Conservation (phyloP, 2,329 filamentous ascomycete genomes). For the Sordariomycetes sp. region DNA sequence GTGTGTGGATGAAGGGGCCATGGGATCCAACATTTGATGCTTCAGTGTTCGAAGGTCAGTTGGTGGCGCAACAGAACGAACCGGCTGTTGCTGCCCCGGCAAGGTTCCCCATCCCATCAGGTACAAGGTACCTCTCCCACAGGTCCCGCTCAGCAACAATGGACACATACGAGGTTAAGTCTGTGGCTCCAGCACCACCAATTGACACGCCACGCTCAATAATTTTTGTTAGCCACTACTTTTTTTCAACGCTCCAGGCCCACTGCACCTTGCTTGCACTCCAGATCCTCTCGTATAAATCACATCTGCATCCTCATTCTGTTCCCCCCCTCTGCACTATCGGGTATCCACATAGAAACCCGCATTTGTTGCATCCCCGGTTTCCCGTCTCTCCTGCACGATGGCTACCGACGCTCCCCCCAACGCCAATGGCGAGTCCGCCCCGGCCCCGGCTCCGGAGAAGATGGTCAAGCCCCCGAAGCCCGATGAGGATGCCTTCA, state of each 20-base stretch:
- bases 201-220: not conserved
- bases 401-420: constrained; percentile 32
- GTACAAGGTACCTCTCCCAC: not conserved
- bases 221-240: not conserved
- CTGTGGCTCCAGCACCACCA: not conserved
- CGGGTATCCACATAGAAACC: not conserved
- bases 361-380: too few species aligned
- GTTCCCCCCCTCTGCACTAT: constrained; percentile 10
- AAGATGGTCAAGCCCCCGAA: constrained; percentile 54
- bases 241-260: not conserved
- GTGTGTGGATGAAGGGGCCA: too few species aligned
- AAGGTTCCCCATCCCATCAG: not conserved
- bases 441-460: constrained; percentile 25
- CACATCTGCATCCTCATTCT: constrained; percentile 1
- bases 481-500: constrained; percentile 79
- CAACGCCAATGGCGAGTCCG: constrained; percentile 31
- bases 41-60: not conserved
- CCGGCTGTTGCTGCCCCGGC: not conserved
- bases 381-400: constrained; percentile 3
- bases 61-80: not conserved
- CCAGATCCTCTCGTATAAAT: not conserved
- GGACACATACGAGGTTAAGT: not conserved
- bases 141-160: not conserved
- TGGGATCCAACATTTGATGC: too few species aligned
- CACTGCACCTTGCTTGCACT: not conserved